Base-by-base conservation (phyloP, 2,329 filamentous ascomycete genomes). In the Orbilia brochopaga region DNA sequence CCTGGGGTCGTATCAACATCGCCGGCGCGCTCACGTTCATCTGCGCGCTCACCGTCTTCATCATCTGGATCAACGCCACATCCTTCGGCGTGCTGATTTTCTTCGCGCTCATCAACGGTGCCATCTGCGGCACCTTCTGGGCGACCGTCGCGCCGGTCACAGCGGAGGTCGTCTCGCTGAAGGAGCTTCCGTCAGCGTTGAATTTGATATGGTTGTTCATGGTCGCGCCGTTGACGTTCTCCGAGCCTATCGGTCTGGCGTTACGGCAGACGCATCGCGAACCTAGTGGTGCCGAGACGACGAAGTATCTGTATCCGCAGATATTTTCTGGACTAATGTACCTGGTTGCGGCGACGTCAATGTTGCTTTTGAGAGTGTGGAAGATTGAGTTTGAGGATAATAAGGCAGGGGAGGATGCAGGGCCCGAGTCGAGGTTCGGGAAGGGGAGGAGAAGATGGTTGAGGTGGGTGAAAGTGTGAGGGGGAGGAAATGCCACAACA, bases 141-240 rank as follows among this genome's bases (percentile, higher is more conserved):
- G 83, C 86, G 0, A 87, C 87, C 0, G 84, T 89, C 27, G 87
- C 82, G 0, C 89, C 90, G 0, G 86, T 92, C 5, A 85, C 85
- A 3, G 88, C 88, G 1, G 90, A 93, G 78, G 85, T 93, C 0
- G 85, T 92, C 30, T 90, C 90, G 0, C 78, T 93, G 2, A 83
- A 84, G 65, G 80, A 89, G 46, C 82, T 92, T 1, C 88, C 90
- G 0, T 86, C 88, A 11, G 86, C 85, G 75, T 79, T 93, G 42
- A 90, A 86, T 59, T 82, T 93, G 17, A 84, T 87, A 19, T 93
- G 90, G 90, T 77, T 92, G 24, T 82, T 87, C 4, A 83, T 93
- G 15, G 85, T 88, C 3, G 78, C 91, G 8, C 90, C 90, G 0
- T 85, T 85, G 11, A 90, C 88, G 0, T 91, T 88, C 74, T 84